A percentile compares a stretch with the other conserved stretches of the same genome.
These are phyloP conservation scores for Ophiocordyceps sinensis DNA, from an alignment of 2,329 filamentous ascomycete species.

Conservation along the genomic window DNA sequence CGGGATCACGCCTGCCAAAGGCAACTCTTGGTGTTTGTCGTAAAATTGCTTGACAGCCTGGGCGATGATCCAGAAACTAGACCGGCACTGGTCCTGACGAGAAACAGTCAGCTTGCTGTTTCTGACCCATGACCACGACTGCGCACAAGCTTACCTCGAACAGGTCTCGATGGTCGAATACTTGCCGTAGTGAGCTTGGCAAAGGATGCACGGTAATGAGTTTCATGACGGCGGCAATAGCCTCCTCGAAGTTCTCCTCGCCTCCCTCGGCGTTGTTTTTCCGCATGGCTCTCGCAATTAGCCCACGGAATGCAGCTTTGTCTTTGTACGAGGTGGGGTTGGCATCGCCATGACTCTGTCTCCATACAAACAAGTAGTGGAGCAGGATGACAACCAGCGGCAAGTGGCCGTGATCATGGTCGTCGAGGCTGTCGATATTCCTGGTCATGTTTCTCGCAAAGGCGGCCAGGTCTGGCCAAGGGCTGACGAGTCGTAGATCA, in stretches of 20 bases:
- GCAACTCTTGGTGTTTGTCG: conserved; percentile 55
- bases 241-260: conserved; percentile 96
- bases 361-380: conserved; percentile 74
- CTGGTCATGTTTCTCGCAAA: conserved; percentile 54
- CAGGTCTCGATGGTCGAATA: conserved; percentile 53
- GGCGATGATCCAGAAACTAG: conserved; percentile 80
- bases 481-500: conserved; percentile 69
- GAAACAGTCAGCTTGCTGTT: neutral
- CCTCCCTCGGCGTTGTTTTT: conserved; percentile 66
- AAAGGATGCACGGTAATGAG: conserved; percentile 58
- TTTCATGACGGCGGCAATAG: conserved; percentile 73
- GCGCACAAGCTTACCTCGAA: conserved; percentile 25
- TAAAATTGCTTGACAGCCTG: conserved; percentile 68
- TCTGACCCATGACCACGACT: neutral
- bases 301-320: conserved; percentile 66
- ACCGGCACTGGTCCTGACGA: conserved; percentile 3
- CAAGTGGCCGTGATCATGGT: conserved; percentile 80
- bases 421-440: conserved; percentile 53
- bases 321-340: conserved; percentile 66
- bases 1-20: conserved; percentile 73
- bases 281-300: conserved; percentile 53
- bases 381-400: conserved; percentile 76
- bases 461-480: conserved; percentile 67
- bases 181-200: conserved; percentile 55
- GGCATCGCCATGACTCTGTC: conserved; percentile 49